Evolutionary conservation across 148 eudicot species (phyloP).

Genomic region (Vaccinium vitisidaea): DNA sequence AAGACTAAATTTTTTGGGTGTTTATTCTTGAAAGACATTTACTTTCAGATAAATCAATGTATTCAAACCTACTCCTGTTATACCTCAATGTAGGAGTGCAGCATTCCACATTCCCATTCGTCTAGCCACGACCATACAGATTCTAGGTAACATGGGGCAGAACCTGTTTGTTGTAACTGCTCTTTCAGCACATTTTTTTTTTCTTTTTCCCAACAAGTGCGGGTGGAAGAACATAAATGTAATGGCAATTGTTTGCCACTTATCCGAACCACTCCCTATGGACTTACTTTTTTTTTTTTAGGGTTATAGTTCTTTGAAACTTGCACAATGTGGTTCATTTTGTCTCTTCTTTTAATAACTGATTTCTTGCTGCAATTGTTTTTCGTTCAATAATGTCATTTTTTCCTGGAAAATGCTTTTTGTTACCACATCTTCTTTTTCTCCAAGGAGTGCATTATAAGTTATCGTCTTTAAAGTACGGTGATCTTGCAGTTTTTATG

Average conservation of each 20-base stretch:
- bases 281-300: background rate
- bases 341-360: background rate
- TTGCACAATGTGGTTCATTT: background rate
- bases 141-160: background rate
- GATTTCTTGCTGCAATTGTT: background rate
- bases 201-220: background rate
- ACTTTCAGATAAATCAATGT: background rate
- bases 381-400: background rate
- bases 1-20: background rate
- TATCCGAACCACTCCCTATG: background rate
- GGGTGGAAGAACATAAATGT: background rate
- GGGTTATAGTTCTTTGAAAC: background rate
- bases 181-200: background rate
- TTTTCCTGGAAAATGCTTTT: background rate
- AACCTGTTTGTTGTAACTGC: background rate
- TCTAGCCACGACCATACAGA: background rate
- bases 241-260: background rate
- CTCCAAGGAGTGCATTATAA: background rate
- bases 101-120: background rate
- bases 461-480: conserved; percentile 5
- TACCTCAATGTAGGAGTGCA: background rate
- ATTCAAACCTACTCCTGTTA: background rate
- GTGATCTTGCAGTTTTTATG: conserved; percentile 51
- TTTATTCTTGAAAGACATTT: background rate
- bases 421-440: background rate